A percentile compares a stretch with the other conserved stretches of the same genome.
Conservation (phyloP, 805 yeast species). For the Candida multigemmis region DNA sequence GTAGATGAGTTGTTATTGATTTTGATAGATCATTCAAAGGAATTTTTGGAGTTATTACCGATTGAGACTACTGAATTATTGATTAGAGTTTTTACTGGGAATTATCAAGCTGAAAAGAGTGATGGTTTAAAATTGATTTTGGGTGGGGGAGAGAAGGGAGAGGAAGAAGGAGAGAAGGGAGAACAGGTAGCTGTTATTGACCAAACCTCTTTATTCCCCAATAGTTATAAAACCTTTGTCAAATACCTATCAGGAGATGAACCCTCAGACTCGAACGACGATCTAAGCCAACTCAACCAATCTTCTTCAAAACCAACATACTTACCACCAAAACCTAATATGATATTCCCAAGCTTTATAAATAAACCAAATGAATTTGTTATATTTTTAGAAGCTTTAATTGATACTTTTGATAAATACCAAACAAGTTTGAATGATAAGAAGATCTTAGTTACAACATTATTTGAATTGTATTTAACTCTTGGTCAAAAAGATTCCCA, state of each 20-base stretch:
- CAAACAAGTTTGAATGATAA: slow-evolving; percentile 67
- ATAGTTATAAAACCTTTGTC: slow-evolving; percentile 23
- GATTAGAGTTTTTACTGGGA: slow-evolving; percentile 85
- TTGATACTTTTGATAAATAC: slow-evolving; percentile 66
- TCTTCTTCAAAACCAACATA: slow-evolving; percentile 49
- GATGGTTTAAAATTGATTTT: slow-evolving; percentile 2
- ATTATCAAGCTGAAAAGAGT: slow-evolving; percentile 39
- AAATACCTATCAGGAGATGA: slow-evolving; percentile 16
- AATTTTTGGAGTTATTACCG: slow-evolving; percentile 59
- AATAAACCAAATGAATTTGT: slow-evolving; percentile 83
- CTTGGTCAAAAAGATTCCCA: slow-evolving; percentile 22
- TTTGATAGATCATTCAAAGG: slow-evolving; percentile 56
- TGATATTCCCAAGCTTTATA: slow-evolving; percentile 82
- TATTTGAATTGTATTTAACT: slow-evolving; percentile 73
- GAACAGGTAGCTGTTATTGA: slow-evolving; percentile 4
- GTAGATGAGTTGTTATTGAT: slow-evolving; percentile 73
- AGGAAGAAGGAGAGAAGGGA: slow-evolving; percentile 5
- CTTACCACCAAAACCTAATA: slow-evolving; percentile 83
- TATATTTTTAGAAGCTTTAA: slow-evolving; percentile 84
- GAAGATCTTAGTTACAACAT: slow-evolving; percentile 63
- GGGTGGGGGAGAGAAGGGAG: slow-evolving; percentile 3
- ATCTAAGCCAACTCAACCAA: slow-evolving; percentile 2
- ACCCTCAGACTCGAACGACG: slow-evolving; percentile 2
- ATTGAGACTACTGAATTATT: slow-evolving; percentile 74
- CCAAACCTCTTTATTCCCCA: slow-evolving; percentile 15